Evolutionary conservation across 306 rosid species (phyloP).

Genomic region (Ceratonia siliqua): DNA sequence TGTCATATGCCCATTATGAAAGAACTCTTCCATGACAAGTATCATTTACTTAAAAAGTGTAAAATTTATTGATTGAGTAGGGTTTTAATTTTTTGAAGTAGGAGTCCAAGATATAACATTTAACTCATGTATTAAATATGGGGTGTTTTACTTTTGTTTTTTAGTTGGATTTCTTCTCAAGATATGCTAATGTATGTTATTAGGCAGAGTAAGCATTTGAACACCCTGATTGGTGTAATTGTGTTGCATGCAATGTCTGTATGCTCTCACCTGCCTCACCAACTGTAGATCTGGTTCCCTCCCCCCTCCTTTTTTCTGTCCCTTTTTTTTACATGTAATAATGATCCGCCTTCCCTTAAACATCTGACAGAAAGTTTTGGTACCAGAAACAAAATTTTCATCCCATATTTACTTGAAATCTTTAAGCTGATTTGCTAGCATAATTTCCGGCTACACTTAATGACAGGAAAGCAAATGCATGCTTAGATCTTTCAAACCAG

Average conservation of each 20-base stretch:
- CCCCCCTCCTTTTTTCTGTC: not conserved
- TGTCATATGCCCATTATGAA: not conserved
- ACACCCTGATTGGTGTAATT: constrained; percentile 24
- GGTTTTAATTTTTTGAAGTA: not conserved
- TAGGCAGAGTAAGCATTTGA: not conserved
- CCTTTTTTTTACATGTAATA: not conserved
- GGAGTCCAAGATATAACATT: not conserved
- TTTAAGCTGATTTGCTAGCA: constrained; percentile 45
- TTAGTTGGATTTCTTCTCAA: constrained; percentile 11
- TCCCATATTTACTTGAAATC: constrained; percentile 28
- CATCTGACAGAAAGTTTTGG: not conserved
- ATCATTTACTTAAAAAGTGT: constrained; percentile 13
- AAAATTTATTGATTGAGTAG: constrained; percentile 1
- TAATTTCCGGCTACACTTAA: constrained; percentile 58
- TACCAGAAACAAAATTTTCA: constrained; percentile 7
- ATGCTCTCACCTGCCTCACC: constrained; percentile 9
- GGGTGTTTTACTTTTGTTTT: not conserved
- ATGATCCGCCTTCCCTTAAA: constrained; percentile 7
- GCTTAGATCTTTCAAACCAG: constrained; percentile 70
- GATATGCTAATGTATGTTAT: constrained; percentile 6
- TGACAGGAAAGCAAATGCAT: constrained; percentile 84
- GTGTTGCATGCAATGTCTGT: constrained; percentile 23
- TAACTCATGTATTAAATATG: not conserved
- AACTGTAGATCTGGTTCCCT: constrained; percentile 13
- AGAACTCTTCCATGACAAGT: constrained; percentile 6